phyloP scores from a whole-genome alignment of 176 grass and related monocot species.

The Sorghum bicolor region DNA sequence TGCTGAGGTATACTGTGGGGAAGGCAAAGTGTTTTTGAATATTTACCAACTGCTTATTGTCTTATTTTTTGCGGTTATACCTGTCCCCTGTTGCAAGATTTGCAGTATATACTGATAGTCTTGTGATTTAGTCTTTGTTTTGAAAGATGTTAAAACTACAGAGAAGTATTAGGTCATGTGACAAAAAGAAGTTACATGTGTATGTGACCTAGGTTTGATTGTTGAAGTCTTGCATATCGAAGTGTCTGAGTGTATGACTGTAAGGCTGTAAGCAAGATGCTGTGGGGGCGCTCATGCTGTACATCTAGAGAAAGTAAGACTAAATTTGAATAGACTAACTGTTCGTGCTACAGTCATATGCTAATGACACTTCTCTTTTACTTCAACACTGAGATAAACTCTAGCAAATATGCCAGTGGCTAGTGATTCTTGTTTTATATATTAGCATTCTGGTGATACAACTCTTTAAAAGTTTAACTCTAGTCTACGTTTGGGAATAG shows the following conservation, averaged over 20 bases:
- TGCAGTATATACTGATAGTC: not conserved
- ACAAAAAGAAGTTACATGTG: not conserved
- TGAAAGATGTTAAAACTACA: not conserved
- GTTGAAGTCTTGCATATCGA: not conserved
- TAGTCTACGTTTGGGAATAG: not conserved
- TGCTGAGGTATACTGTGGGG: constrained; percentile 71
- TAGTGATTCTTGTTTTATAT: not conserved
- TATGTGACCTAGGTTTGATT: not conserved
- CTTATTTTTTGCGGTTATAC: not conserved
- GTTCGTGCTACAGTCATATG: not conserved
- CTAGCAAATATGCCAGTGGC: not conserved
- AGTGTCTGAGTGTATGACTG: not conserved
- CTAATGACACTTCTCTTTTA: not conserved
- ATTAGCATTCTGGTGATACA: not conserved
- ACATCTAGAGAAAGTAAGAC: not conserved
- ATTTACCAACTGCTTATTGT: not conserved
- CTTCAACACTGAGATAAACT: constrained; percentile 9
- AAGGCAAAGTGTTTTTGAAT: not conserved
- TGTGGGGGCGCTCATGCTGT: not conserved
- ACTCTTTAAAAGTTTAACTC: not conserved
- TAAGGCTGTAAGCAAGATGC: not conserved
- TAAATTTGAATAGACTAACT: not conserved
- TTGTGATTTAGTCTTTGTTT: not conserved
- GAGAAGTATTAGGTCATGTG: not conserved
- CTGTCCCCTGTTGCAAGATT: not conserved